phyloP scores from a whole-genome alignment of 805 yeast species.

The Priceomyces melissophilus region DNA sequence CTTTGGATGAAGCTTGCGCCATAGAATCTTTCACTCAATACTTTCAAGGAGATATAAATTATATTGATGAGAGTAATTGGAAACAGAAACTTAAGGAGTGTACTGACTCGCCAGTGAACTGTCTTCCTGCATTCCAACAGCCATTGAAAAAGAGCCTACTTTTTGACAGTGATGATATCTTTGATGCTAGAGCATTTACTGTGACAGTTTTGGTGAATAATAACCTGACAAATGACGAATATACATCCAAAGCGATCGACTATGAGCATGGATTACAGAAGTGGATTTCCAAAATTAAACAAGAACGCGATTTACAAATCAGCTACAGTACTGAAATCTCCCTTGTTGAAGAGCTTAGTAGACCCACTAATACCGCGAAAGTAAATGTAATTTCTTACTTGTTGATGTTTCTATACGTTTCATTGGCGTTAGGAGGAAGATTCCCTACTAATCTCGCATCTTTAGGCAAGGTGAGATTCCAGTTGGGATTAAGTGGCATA shows the following conservation, averaged over 20 bases:
- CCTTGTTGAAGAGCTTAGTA: conserved; percentile 76
- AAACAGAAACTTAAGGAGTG: conserved; percentile 51
- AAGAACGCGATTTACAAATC: conserved; percentile 50
- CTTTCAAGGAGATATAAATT: conserved; percentile 59
- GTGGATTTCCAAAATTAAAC: conserved; percentile 43
- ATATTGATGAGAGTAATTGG: conserved; percentile 57
- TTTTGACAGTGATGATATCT: conserved; percentile 51
- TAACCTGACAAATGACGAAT: conserved; percentile 36
- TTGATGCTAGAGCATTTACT: conserved; percentile 68
- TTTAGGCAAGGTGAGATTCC: conserved; percentile 56
- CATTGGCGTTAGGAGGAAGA: conserved; percentile 72
- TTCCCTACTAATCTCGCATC: conserved; percentile 37
- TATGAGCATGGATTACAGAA: conserved; percentile 75
- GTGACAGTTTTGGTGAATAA: conserved; percentile 70
- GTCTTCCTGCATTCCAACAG: conserved; percentile 88
- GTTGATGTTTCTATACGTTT: conserved; percentile 84
- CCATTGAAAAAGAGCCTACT: conserved; percentile 72
- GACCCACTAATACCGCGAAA: conserved; percentile 67
- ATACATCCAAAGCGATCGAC: conserved; percentile 35
- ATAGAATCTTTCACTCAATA: conserved; percentile 88
- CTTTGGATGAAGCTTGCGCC: conserved; percentile 74
- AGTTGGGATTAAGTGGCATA: conserved; percentile 82
- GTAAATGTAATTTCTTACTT: conserved; percentile 73
- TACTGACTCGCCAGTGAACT: conserved; percentile 77
- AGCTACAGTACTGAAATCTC: conserved; percentile 83